These are phyloP conservation scores for Calycina herbarum DNA, from an alignment of 2,329 filamentous ascomycete genomes.

Conservation along the genomic window DNA sequence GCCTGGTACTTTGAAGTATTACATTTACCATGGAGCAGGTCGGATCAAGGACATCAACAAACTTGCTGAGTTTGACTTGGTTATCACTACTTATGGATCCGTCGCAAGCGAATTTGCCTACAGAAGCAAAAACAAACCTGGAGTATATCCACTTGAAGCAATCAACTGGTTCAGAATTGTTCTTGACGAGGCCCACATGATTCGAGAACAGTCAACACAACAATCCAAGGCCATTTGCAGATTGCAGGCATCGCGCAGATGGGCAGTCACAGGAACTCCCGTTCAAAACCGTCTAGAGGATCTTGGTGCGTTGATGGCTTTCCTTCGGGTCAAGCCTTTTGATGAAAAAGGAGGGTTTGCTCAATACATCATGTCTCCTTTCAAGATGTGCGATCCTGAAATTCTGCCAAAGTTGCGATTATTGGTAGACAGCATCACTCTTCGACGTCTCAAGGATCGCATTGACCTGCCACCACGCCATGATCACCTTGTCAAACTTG, in stretches of 20 bases:
- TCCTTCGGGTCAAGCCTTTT: constrained; percentile 82
- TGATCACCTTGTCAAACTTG: constrained; percentile 71
- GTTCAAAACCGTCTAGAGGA: constrained; percentile 94
- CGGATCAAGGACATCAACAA: constrained; percentile 68
- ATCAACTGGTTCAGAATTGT: constrained; percentile 94
- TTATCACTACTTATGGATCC: constrained; percentile 92
- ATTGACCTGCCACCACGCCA: constrained; percentile 76
- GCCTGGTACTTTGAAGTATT: constrained; percentile 63
- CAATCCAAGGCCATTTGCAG: constrained; percentile 84
- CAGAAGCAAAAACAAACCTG: constrained; percentile 60
- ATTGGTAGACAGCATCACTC: constrained; percentile 89
- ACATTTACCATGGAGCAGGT: constrained; percentile 83
- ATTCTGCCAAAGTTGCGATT: constrained; percentile 84
- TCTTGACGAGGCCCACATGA: constrained; percentile 91
- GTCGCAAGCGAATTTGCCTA: constrained; percentile 75
- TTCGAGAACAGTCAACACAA: constrained; percentile 78
- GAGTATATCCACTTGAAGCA: constrained; percentile 66
- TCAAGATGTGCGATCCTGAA: constrained; percentile 82
- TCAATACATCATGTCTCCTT: constrained; percentile 77
- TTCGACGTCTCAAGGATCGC: constrained; percentile 88
- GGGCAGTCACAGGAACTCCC: constrained; percentile 96
- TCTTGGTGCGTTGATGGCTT: constrained; percentile 81
- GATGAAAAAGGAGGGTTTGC: constrained; percentile 75
- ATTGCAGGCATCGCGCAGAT: constrained; percentile 77
- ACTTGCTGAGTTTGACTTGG: constrained; percentile 74